Percentiles rank a stretch among this genome's conserved stretches.
These are phyloP conservation scores for Cryptococcus sp. DNA, from an alignment of 1,284 basidiomycete species.

Conservation along the genomic window DNA sequence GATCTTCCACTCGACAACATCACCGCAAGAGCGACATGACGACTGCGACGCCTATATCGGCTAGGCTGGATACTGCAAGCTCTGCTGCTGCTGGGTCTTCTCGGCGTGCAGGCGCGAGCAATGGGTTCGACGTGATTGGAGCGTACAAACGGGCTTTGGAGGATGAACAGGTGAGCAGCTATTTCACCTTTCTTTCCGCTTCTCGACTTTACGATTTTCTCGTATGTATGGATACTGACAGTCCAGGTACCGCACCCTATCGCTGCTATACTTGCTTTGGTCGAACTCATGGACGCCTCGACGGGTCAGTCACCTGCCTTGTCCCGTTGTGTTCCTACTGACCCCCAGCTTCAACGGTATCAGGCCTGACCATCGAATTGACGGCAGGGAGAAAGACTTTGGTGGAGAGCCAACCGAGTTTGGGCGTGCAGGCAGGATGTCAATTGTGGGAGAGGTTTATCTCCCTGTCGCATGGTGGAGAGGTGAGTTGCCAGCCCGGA, in stretches of 20 bases:
- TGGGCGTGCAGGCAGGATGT: conserved; percentile 46
- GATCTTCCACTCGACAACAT: neutral
- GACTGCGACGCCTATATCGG: neutral
- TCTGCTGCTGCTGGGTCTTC: no score
- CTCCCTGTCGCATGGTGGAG: conserved; percentile 27
- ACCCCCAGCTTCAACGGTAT: conserved; percentile 38
- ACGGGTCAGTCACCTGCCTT: conserved; percentile 26
- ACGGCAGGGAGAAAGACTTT: conserved; percentile 34
- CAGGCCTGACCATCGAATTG: conserved; percentile 41
- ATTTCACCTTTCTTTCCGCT: neutral
- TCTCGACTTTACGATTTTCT: neutral
- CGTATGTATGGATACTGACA: neutral
- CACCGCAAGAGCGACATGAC: no score
- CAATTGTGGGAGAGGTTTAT: conserved; percentile 47
- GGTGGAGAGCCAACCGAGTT: conserved; percentile 37
- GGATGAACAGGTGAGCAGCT: conserved; percentile 37
- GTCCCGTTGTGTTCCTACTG: neutral
- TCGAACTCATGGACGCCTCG: conserved; percentile 45
- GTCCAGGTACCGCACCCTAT: conserved; percentile 42
- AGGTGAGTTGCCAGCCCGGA: conserved; percentile 19
- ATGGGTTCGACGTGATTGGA: conserved; percentile 43
- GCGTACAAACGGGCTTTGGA: conserved; percentile 40
- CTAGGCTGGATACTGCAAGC: conserved; percentile 2
- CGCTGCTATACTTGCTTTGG: conserved; percentile 47
- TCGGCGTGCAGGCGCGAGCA: no score